Conservation (phyloP, 768 basidiomycete species). For the Suillus clintonianus region DNA sequence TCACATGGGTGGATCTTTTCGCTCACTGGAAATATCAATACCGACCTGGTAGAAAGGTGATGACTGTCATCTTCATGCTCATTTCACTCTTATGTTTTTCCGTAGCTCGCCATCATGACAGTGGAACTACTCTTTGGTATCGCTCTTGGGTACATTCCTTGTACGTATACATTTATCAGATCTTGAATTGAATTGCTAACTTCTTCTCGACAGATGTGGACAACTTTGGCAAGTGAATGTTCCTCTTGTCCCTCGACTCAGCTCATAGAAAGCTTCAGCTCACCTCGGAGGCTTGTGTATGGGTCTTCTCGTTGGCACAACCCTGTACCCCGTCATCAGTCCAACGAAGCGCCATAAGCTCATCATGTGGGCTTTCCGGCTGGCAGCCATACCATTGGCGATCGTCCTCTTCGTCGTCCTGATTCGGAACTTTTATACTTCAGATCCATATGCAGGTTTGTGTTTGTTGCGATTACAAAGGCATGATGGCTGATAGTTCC, state of each 20-base stretch:
- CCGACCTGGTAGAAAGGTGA: conserved; percentile 76
- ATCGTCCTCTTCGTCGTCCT: conserved; percentile 83
- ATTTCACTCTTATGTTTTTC: neutral
- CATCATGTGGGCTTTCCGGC: conserved; percentile 72
- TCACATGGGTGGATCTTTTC: conserved; percentile 86
- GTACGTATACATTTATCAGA: conserved; percentile 42
- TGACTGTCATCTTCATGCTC: conserved; percentile 9
- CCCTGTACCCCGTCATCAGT: conserved; percentile 90
- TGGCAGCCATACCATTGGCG: conserved; percentile 73
- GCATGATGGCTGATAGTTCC: conserved; percentile 1
- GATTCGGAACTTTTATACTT: conserved; percentile 86
- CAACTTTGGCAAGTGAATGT: conserved; percentile 68
- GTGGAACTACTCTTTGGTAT: conserved; percentile 87
- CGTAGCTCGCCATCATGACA: conserved; percentile 78
- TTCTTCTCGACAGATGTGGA: conserved; percentile 63
- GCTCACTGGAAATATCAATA: conserved; percentile 92
- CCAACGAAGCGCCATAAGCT: conserved; percentile 69
- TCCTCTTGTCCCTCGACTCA: neutral
- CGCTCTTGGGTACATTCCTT: conserved; percentile 82
- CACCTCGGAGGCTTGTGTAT: conserved; percentile 88
- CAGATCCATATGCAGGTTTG: conserved; percentile 81
- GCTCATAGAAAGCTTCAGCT: conserved; percentile 39
- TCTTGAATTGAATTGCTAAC: conserved; percentile 13
- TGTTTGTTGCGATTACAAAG: conserved; percentile 2
- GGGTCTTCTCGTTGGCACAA: conserved; percentile 79